Conservation (phyloP, 1,139 yeast species). For the Torulaspora globosa region DNA sequence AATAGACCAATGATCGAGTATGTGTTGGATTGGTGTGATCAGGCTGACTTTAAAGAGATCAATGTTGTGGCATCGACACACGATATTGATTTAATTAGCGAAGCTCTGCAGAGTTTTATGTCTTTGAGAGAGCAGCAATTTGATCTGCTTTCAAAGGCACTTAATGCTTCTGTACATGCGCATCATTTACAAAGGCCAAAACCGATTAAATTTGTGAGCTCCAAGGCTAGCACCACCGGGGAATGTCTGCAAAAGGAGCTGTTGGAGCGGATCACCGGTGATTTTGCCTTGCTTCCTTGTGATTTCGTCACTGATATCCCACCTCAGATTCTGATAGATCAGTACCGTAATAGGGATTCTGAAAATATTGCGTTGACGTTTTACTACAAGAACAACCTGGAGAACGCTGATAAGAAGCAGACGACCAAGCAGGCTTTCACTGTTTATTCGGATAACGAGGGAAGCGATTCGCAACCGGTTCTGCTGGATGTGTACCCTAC, state of each 20-base stretch:
- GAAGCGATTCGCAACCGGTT: conserved; percentile 44
- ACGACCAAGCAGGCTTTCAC: conserved; percentile 49
- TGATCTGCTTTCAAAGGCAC: conserved; percentile 27
- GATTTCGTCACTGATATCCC: conserved; percentile 90
- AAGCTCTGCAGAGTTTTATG: conserved; percentile 25
- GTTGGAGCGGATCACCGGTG: conserved; percentile 42
- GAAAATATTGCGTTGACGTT: conserved; percentile 68
- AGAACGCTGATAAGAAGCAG: conserved; percentile 65
- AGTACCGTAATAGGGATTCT: conserved; percentile 65
- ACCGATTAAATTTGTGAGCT: conserved; percentile 46
- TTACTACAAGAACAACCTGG: conserved; percentile 66
- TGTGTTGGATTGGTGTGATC: conserved; percentile 89
- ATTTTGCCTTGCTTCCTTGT: conserved; percentile 83
- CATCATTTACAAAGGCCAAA: conserved; percentile 36
- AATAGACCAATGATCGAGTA: conserved; percentile 86
- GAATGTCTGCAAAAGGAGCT: conserved; percentile 51
- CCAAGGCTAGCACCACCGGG: conserved; percentile 58
- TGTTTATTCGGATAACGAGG: conserved; percentile 48
- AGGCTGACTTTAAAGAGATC: conserved; percentile 68
- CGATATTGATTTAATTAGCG: conserved; percentile 34
- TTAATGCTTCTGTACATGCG: conserved; percentile 25
- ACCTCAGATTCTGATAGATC: conserved; percentile 82
- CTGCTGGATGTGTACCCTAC: conserved; percentile 69
- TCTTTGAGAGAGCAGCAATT: conserved; percentile 31
- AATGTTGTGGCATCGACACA: conserved; percentile 49